phyloP scores from a whole-genome alignment of 2,329 filamentous ascomycete species.

The Epichloe sylvatica region DNA sequence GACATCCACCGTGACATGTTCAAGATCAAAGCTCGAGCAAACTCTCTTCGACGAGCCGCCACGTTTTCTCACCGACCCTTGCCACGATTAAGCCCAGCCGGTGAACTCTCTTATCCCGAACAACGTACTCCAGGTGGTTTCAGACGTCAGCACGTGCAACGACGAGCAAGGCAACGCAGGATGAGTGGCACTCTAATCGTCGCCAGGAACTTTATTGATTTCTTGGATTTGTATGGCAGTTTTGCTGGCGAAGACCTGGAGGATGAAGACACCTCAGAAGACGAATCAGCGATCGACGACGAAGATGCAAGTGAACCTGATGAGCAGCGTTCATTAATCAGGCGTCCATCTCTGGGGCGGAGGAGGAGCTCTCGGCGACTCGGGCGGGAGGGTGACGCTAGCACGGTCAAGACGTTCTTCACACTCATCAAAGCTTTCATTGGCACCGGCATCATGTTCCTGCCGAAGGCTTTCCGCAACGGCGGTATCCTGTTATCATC shows the following conservation, averaged over 20 bases:
- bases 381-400: slow-evolving; percentile 43
- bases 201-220: slow-evolving; percentile 59
- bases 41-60: slow-evolving; percentile 41
- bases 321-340: slow-evolving; percentile 44
- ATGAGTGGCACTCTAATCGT: slow-evolving; percentile 33
- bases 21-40: slow-evolving; percentile 49
- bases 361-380: slow-evolving; percentile 35
- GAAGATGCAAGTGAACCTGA: slow-evolving; percentile 23
- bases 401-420: slow-evolving; percentile 61
- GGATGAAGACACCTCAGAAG: slow-evolving; percentile 34
- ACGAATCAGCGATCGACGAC: slow-evolving; percentile 41
- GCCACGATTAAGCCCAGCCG: slow-evolving; percentile 16
- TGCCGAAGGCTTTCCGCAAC: slow-evolving; percentile 67
- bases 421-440: slow-evolving; percentile 67
- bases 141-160: slow-evolving; percentile 28
- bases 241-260: slow-evolving; percentile 61
- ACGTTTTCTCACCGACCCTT: slow-evolving; percentile 48
- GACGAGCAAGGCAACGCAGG: slow-evolving; percentile 24
- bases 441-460: slow-evolving; percentile 69
- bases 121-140: slow-evolving; percentile 34
- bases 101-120: slow-evolving; percentile 22
- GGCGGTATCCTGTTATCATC: slow-evolving; percentile 65
- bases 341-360: slow-evolving; percentile 27
- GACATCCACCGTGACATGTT: slow-evolving; percentile 70
- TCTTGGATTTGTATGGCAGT: slow-evolving; percentile 60